These are phyloP conservation scores for Platanthera guangdongensis DNA, from an alignment of 106 monocot genomes.

Conservation along the genomic window DNA sequence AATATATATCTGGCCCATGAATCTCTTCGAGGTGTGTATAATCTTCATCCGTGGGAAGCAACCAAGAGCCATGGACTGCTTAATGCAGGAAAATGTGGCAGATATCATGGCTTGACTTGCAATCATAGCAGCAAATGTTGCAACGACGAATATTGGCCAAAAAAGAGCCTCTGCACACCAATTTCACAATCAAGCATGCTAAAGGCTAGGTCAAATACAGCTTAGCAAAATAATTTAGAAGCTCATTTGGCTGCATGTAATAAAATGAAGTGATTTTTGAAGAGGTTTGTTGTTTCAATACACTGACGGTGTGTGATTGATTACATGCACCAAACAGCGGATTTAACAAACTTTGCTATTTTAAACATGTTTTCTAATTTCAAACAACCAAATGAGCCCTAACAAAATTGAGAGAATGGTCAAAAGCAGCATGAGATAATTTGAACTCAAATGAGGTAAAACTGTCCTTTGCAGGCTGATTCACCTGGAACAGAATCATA, in stretches of 20 bases:
- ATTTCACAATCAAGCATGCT: constrained; percentile 1
- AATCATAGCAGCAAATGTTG: constrained; percentile 89
- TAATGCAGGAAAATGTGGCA: constrained; percentile 92
- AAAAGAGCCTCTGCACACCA: constrained; percentile 46
- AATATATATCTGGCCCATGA: constrained; percentile 91
- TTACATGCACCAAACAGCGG: too few relatives aligned
- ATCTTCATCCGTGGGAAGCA: constrained; percentile 90
- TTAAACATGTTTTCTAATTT: not conserved
- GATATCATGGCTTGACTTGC: constrained; percentile 98
- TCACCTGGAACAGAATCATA: constrained; percentile 92
- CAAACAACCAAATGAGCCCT: too few relatives aligned
- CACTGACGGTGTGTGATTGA: too few relatives aligned
- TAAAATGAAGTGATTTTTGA: too few relatives aligned
- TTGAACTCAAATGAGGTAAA: not conserved
- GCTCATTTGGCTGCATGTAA: too few relatives aligned
- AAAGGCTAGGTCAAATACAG: not conserved
- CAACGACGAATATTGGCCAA: constrained; percentile 88
- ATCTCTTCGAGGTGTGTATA: constrained; percentile 66
- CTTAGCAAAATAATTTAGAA: not conserved
- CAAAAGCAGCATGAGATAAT: not conserved
- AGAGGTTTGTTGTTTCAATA: too few relatives aligned
- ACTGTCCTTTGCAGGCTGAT: not conserved
- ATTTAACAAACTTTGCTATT: too few relatives aligned
- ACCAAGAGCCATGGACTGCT: constrained; percentile 88
- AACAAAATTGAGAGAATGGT: not conserved